Evolutionary conservation across 2,329 filamentous ascomycete species (phyloP).

Genomic region (Canariomyces notabilis): DNA sequence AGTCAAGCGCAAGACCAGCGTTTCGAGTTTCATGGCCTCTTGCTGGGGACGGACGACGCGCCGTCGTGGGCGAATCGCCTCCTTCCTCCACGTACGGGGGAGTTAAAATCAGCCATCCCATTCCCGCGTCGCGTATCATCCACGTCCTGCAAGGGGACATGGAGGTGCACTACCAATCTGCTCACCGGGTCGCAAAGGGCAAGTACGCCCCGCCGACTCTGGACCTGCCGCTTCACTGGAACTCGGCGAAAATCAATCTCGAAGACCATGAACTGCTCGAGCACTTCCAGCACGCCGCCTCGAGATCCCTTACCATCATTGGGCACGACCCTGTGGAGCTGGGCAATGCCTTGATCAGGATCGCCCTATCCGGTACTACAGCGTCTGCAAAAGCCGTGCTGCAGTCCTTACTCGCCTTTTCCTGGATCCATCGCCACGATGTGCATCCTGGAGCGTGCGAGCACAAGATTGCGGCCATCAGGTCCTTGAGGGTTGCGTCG

Average conservation of each 20-base stretch:
- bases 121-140: conserved; percentile 15
- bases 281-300: conserved; percentile 19
- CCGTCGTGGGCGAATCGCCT: conserved; percentile 15
- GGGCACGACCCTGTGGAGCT: conserved; percentile 18
- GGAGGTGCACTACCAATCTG: conserved; percentile 19
- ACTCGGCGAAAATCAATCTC: conserved; percentile 12
- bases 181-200: conserved; percentile 4
- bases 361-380: conserved; percentile 16
- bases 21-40: conserved; percentile 23
- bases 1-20: neutral
- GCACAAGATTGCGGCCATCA: conserved; percentile 23
- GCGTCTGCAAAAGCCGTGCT: conserved; percentile 19
- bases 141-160: conserved; percentile 19
- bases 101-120: neutral
- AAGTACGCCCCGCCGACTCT: conserved; percentile 2
- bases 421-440: conserved; percentile 20
- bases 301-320: conserved; percentile 22
- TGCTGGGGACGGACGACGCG: conserved; percentile 18
- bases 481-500: conserved; percentile 13
- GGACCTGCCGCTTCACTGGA: conserved; percentile 18
- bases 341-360: conserved; percentile 21
- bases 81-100: neutral
- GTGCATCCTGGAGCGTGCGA: conserved; percentile 19
- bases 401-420: conserved; percentile 21
- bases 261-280: conserved; percentile 11